Evolutionary conservation across 2,329 filamentous ascomycete species (phyloP), one percentile per base, ranked within the genome.

Genomic region (Talaromyces sp.): DNA sequence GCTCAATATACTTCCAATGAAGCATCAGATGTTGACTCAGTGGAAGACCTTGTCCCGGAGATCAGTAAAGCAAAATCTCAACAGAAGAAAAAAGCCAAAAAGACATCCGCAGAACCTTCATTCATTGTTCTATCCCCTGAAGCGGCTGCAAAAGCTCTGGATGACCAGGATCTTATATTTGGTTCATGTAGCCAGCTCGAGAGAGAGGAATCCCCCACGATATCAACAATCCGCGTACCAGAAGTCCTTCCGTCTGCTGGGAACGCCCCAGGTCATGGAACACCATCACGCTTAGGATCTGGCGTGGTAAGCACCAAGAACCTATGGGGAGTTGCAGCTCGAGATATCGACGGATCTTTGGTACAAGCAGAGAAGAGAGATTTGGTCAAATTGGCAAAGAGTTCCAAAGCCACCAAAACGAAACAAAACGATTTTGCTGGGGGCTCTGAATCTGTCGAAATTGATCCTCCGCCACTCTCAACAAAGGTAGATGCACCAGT

Each of bases 171-270:
- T 54, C 89, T 92, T 65, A 74, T 95, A 0, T 96, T 96, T 71
- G 91, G 90, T 1, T 94, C 90, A 0, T 92, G 88, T 1, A 95
- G 91, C 68, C 91, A 96, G 68, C 75, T 96, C 20, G 87, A 86
- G 13, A 76, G 81, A 49, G 88, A 91, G 51, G 84, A 91, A 32
- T 89, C 88, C 0, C 88, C 88, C 0, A 82, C 81, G 0, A 80
- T 86, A 20, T 53, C 67, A 33, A 61, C 64, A 48, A 63, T 67
- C 47, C 52, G 48, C 45, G 67, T 58, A 58, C 74, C 67, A 10
- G 70, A 70, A 54, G 63, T 48, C 36, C 52, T 58, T 51, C 36
- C 35, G 19, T 49, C 56, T n/a, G 27, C 41, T 19, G 48, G 29
- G 6, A 14, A 19, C n/a, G 29, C 11, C 17, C 9, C 5, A 20